Conservation (phyloP, 192 early-diverging fungal genomes). For the Backusella parvicylindrica region DNA sequence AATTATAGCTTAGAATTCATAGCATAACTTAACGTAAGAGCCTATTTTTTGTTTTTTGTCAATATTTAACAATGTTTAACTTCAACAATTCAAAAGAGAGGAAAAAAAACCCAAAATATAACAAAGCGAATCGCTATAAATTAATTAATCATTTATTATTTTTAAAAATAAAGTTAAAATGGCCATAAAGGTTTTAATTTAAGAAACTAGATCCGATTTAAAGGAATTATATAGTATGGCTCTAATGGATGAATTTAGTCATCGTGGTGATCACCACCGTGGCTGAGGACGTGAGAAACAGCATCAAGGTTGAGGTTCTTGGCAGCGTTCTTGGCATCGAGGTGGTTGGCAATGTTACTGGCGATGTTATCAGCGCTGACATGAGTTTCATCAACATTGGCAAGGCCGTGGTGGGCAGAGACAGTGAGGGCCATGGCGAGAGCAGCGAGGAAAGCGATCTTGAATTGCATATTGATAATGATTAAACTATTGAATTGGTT, state of each 20-base stretch:
- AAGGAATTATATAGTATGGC: neutral
- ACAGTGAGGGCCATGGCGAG: neutral
- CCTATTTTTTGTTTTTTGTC: too few relatives aligned
- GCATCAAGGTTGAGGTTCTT: neutral
- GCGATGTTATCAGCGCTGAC: neutral
- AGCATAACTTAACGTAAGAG: too few relatives aligned
- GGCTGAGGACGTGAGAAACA: neutral
- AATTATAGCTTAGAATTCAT: too few relatives aligned
- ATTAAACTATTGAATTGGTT: neutral
- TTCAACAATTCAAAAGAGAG: too few relatives aligned
- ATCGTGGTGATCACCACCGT: neutral
- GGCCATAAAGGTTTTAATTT: neutral
- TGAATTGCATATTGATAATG: neutral
- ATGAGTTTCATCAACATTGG: neutral
- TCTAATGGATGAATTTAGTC: neutral
- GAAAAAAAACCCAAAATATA: neutral
- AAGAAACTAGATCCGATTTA: neutral
- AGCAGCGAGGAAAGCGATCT: neutral
- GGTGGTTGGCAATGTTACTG: neutral
- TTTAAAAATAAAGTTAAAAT: neutral
- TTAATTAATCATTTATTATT: conserved; percentile 1
- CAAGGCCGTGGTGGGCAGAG: neutral
- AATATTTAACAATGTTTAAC: too few relatives aligned
- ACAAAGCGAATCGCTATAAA: neutral
- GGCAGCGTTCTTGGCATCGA: neutral